Conservation (phyloP, 164 flowering plant species). For the Kalanchoe fedtschenkoi region DNA sequence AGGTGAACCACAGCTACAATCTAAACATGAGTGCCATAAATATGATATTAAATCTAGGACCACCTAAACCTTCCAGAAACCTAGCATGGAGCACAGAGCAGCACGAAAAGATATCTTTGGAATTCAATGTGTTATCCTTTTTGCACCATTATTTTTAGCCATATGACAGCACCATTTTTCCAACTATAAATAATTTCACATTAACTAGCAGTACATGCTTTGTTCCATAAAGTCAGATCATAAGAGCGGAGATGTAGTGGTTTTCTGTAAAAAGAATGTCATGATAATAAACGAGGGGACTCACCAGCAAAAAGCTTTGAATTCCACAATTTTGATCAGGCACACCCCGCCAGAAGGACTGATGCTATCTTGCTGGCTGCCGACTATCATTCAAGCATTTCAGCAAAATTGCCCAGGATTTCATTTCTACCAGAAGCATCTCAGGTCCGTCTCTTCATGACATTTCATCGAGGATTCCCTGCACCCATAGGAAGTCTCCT, state of each 20-base stretch:
- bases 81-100: neutral
- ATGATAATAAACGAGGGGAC: neutral
- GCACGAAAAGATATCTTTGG: neutral
- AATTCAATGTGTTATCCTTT: neutral
- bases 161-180: neutral
- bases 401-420: too few species aligned
- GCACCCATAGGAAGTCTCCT: neutral
- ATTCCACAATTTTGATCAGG: neutral
- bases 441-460: neutral
- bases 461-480: neutral
- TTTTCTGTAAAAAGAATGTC: neutral
- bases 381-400: too few species aligned
- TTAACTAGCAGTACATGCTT: neutral
- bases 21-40: neutral
- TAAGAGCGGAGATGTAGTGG: neutral
- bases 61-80: neutral
- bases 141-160: neutral
- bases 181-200: neutral
- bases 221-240: neutral
- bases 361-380: too few species aligned
- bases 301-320: neutral
- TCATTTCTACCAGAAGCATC: neutral
- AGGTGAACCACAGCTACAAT: neutral
- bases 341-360: too few species aligned
- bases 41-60: neutral